A percentile compares a stretch with the other conserved stretches of the same genome.
These are phyloP conservation scores for Ceratobasidium sp. DNA, from an alignment of 1,284 basidiomycete genomes.

Conservation along the genomic window DNA sequence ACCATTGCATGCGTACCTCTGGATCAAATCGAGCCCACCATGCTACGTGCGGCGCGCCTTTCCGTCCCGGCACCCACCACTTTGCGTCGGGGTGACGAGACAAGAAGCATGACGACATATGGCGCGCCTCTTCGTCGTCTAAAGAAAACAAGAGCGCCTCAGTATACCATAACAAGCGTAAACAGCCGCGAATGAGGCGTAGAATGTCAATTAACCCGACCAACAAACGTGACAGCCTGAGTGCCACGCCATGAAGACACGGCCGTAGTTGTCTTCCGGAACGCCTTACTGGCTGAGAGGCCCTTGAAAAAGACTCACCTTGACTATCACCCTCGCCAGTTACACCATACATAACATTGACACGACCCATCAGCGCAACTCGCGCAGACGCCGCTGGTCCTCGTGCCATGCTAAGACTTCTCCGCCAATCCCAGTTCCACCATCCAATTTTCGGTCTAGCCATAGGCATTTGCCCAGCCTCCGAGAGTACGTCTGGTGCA, in stretches of 20 bases:
- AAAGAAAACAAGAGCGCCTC: not conserved
- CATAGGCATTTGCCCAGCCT: not conserved
- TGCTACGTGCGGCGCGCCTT: slow-evolving; percentile 48
- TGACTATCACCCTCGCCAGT: slow-evolving; percentile 39
- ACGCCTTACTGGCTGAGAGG: too few relatives aligned
- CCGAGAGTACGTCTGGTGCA: slow-evolving; percentile 4
- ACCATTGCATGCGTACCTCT: slow-evolving; percentile 38
- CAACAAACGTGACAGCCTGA: too few relatives aligned
- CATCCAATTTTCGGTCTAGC: slow-evolving; percentile 4
- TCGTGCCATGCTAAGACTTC: not conserved
- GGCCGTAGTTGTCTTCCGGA: too few relatives aligned
- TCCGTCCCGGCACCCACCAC: slow-evolving; percentile 50
- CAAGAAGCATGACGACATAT: slow-evolving; percentile 48
- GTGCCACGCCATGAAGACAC: too few relatives aligned
- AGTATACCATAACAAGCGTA: not conserved
- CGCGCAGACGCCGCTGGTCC: slow-evolving; percentile 53
- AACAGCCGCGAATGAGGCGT: too few relatives aligned
- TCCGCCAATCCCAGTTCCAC: slow-evolving; percentile 25
- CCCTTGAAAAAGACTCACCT: slow-evolving; percentile 21
- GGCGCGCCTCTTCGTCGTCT: slow-evolving; percentile 23
- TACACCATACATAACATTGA: slow-evolving; percentile 46
- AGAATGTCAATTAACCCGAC: too few relatives aligned
- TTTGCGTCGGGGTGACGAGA: slow-evolving; percentile 49
- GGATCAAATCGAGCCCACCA: slow-evolving; percentile 51
- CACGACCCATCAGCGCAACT: slow-evolving; percentile 59